These are phyloP conservation scores for Clohesyomyces aquaticus DNA, from an alignment of 495 filamentous ascomycete genomes.

Conservation along the genomic window DNA sequence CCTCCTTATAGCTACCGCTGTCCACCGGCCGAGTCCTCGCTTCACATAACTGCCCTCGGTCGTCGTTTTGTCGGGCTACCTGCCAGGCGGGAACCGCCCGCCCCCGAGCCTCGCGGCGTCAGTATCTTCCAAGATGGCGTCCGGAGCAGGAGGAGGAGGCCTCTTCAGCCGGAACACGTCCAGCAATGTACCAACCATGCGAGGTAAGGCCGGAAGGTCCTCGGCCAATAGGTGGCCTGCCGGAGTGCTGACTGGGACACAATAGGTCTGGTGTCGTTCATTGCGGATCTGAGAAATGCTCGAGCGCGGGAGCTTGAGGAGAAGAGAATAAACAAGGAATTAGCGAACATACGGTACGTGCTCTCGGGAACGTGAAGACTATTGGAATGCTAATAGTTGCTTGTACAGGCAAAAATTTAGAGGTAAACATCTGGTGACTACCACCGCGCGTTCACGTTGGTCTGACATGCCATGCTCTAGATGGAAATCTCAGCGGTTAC, in stretches of 20 bases:
- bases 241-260: too few species aligned
- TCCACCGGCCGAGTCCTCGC: background rate
- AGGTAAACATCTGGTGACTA: slow-evolving; percentile 54
- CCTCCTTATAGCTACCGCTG: background rate
- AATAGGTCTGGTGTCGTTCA: slow-evolving; percentile 96
- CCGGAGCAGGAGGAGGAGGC: slow-evolving; percentile 43
- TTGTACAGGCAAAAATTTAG: slow-evolving; percentile 75
- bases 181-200: slow-evolving; percentile 44
- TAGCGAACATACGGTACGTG: slow-evolving; percentile 88
- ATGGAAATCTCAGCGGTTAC: slow-evolving; percentile 89
- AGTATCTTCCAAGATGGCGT: slow-evolving; percentile 41
- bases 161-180: slow-evolving; percentile 47
- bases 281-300: slow-evolving; percentile 94
- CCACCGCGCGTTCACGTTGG: slow-evolving; percentile 25
- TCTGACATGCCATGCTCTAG: slow-evolving; percentile 49
- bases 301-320: slow-evolving; percentile 94
- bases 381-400: slow-evolving; percentile 33
- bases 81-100: slow-evolving; percentile 39
- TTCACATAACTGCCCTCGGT: background rate
- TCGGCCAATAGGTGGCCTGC: too few species aligned
- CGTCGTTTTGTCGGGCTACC: slow-evolving; percentile 38
- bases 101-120: slow-evolving; percentile 30
- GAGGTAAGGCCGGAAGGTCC: too few species aligned
- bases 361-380: slow-evolving; percentile 11
- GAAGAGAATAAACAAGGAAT: slow-evolving; percentile 98